A percentile compares a stretch with the other conserved stretches of the same genome.
These are phyloP conservation scores for Friedmanniomyces endolithicus DNA, from an alignment of 495 filamentous ascomycete species.

Conservation along the genomic window DNA sequence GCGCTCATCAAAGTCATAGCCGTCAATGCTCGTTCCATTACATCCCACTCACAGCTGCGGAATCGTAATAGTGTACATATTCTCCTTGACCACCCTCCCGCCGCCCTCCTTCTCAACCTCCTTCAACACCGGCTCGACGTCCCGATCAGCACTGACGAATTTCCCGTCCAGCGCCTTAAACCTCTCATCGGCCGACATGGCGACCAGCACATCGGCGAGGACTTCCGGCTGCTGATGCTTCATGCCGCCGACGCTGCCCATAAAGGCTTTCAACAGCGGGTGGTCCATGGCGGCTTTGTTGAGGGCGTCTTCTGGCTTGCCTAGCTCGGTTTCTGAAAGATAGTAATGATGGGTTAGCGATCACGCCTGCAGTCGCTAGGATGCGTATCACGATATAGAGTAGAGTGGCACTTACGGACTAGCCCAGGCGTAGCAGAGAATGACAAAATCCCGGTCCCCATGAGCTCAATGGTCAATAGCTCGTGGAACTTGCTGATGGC, in stretches of 20 bases:
- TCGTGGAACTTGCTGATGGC: constrained; percentile 19
- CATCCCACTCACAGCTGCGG: constrained; percentile 1
- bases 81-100: constrained; percentile 10
- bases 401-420: neutral
- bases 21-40: no score
- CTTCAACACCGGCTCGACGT: constrained; percentile 7
- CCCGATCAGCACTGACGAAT: constrained; percentile 4
- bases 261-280: neutral
- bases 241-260: neutral
- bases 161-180: constrained; percentile 5
- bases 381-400: no score
- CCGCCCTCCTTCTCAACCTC: constrained; percentile 14
- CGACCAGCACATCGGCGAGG: constrained; percentile 6
- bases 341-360: neutral
- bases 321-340: constrained; percentile 1
- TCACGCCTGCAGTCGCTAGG: no score
- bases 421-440: constrained; percentile 12
- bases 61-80: constrained; percentile 7
- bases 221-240: neutral
- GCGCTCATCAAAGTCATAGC: no score
- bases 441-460: constrained; percentile 4
- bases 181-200: constrained; percentile 10
- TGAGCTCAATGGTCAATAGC: constrained; percentile 8
- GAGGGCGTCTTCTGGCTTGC: constrained; percentile 1
- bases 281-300: constrained; percentile 10